Evolutionary conservation across 2,329 filamentous ascomycete genomes (phyloP).

Genomic region (Hypoxylon rubiginosum): DNA sequence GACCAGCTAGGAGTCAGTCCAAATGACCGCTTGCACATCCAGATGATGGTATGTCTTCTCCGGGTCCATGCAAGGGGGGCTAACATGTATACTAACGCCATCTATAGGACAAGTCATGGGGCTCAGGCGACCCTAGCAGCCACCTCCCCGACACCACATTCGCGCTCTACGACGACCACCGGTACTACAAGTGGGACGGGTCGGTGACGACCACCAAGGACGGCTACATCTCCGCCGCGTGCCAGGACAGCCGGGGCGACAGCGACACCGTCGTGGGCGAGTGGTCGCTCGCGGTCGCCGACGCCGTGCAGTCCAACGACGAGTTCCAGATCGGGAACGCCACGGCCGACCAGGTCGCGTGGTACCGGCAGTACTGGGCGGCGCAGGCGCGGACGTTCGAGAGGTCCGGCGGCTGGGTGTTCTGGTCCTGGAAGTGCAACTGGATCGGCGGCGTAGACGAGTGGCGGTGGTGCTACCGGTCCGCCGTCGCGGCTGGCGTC

Average conservation of each 20-base stretch:
- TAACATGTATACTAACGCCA: slow-evolving; percentile 8
- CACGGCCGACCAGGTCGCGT: slow-evolving; percentile 56
- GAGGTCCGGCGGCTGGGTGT: slow-evolving; percentile 66
- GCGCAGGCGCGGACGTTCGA: slow-evolving; percentile 70
- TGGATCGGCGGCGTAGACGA: slow-evolving; percentile 57
- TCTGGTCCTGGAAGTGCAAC: slow-evolving; percentile 71
- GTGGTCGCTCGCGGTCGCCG: slow-evolving; percentile 67
- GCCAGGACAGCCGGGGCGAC: slow-evolving; percentile 58
- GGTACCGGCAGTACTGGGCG: slow-evolving; percentile 69
- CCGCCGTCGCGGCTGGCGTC: slow-evolving; percentile 46
- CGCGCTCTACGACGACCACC: slow-evolving; percentile 52
- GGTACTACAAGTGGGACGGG: slow-evolving; percentile 60
- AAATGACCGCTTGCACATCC: slow-evolving; percentile 61
- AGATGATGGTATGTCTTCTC: slow-evolving; percentile 46
- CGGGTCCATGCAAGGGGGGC: background rate
- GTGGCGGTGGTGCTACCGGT: slow-evolving; percentile 64
- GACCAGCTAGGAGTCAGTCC: slow-evolving; percentile 53
- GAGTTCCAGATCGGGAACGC: slow-evolving; percentile 56
- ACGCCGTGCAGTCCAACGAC: slow-evolving; percentile 59
- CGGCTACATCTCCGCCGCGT: slow-evolving; percentile 64
- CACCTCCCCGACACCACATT: slow-evolving; percentile 55
- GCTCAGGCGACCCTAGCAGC: slow-evolving; percentile 61
- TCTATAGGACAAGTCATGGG: slow-evolving; percentile 57
- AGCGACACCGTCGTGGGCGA: slow-evolving; percentile 69
- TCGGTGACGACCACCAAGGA: slow-evolving; percentile 59